Evolutionary conservation across 495 filamentous ascomycete genomes (phyloP).

Genomic region (Penicillium simplicissimum): DNA sequence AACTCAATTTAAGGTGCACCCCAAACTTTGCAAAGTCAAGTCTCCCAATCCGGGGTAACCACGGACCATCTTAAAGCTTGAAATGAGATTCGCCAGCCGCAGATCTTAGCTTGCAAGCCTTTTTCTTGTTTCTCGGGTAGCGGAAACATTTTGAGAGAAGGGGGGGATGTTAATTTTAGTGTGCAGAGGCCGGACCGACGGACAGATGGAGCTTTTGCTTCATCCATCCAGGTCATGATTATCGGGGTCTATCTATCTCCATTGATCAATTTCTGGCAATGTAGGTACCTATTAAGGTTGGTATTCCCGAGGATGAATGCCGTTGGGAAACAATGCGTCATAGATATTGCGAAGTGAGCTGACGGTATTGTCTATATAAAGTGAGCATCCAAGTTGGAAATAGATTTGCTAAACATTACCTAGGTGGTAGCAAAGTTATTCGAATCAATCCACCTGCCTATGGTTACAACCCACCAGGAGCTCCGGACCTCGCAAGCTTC

Average conservation of each 20-base stretch:
- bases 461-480: not conserved
- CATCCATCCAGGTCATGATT: not conserved
- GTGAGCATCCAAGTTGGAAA: not conserved
- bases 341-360: not conserved
- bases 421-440: too few species aligned
- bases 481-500: not conserved
- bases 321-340: not conserved
- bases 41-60: conserved; percentile 4
- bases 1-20: not conserved
- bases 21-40: not conserved
- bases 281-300: not conserved
- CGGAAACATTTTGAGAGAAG: not conserved
- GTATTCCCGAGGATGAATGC: not conserved
- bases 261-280: not conserved
- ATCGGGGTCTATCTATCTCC: not conserved
- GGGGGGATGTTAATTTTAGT: not conserved
- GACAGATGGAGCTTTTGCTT: not conserved
- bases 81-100: not conserved
- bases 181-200: not conserved
- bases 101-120: not conserved
- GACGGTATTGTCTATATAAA: not conserved
- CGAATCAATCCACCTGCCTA: not conserved
- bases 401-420: not conserved
- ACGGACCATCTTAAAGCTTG: not conserved
- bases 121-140: not conserved